These are phyloP conservation scores for Calonectria pauciramosa DNA, from an alignment of 2,329 filamentous ascomycete genomes.

Conservation along the genomic window DNA sequence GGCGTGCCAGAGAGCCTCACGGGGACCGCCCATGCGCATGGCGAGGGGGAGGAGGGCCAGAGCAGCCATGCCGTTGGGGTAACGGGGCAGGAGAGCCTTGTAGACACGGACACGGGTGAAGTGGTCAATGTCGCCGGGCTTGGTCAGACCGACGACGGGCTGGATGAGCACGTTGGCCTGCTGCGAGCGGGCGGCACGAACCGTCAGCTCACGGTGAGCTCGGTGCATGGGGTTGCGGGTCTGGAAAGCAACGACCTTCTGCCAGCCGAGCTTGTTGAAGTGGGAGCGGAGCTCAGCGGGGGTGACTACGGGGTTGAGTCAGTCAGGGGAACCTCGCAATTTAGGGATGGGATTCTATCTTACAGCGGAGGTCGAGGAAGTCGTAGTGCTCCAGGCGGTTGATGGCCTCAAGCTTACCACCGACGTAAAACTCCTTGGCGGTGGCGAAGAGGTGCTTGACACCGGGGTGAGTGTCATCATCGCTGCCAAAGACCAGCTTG, in stretches of 20 bases:
- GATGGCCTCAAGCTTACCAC: constrained; percentile 95
- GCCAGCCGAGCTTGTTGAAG: constrained; percentile 99
- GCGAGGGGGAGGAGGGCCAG: constrained; percentile 94
- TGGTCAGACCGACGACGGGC: constrained; percentile 97
- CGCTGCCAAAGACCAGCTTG: constrained; percentile 92
- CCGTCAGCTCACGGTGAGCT: constrained; percentile 96
- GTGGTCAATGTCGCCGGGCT: constrained; percentile 99
- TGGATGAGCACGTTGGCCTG: constrained; percentile 99
- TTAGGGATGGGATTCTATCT: constrained; percentile 49
- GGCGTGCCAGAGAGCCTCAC: constrained; percentile 99
- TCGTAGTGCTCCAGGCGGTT: constrained; percentile 98
- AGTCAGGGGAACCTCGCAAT: constrained; percentile 17
- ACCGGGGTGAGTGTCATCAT: constrained; percentile 91
- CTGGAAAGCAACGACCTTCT: constrained; percentile 98
- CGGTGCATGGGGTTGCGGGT: constrained; percentile 99
- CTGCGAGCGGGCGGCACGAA: constrained; percentile 93
- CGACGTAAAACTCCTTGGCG: constrained; percentile 90
- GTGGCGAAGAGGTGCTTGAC: constrained; percentile 89
- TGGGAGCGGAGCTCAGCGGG: constrained; percentile 94
- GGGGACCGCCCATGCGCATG: constrained; percentile 99
- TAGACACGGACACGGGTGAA: constrained; percentile 99
- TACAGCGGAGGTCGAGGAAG: constrained; percentile 95
- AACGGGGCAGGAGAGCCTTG: constrained; percentile 94
- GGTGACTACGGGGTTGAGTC: constrained; percentile 71
- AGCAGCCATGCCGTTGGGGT: constrained; percentile 99